Conservation (phyloP, 2,329 filamentous ascomycete genomes). For the Trichoderma sp. region DNA sequence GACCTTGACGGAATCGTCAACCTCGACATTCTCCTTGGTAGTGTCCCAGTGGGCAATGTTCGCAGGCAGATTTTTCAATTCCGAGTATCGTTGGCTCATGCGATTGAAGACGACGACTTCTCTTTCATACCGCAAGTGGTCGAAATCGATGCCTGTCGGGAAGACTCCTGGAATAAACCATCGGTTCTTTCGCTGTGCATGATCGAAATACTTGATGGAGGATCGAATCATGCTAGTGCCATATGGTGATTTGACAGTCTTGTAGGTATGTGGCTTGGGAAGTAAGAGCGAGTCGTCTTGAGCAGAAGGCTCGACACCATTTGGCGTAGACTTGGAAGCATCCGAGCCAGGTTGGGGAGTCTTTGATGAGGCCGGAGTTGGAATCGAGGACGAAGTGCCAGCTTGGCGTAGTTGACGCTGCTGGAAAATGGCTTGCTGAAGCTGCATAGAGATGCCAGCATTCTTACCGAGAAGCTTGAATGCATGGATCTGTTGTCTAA, state of each 20-base stretch:
- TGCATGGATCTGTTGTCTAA: slow-evolving; percentile 84
- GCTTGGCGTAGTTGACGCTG: slow-evolving; percentile 64
- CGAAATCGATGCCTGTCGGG: slow-evolving; percentile 82
- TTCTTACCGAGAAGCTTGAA: slow-evolving; percentile 92
- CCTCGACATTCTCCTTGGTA: slow-evolving; percentile 61
- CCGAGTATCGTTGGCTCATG: slow-evolving; percentile 78
- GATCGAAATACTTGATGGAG: slow-evolving; percentile 74
- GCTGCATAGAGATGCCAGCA: slow-evolving; percentile 69
- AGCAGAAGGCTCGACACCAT: slow-evolving; percentile 34
- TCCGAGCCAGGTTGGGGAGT: slow-evolving; percentile 33
- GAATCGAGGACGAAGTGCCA: slow-evolving; percentile 45
- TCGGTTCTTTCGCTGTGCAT: slow-evolving; percentile 71
- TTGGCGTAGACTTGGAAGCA: slow-evolving; percentile 35
- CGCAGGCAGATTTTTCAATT: slow-evolving; percentile 78
- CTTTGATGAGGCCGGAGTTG: slow-evolving; percentile 35
- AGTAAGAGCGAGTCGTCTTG: slow-evolving; percentile 34
- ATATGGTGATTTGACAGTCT: slow-evolving; percentile 74
- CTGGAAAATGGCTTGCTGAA: slow-evolving; percentile 81
- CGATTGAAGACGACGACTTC: slow-evolving; percentile 88
- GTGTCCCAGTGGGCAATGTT: slow-evolving; percentile 88
- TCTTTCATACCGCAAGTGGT: slow-evolving; percentile 79
- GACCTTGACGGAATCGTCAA: slow-evolving; percentile 79
- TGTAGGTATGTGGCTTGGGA: slow-evolving; percentile 56
- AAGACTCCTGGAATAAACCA: slow-evolving; percentile 83
- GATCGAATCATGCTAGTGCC: slow-evolving; percentile 50